These are phyloP conservation scores for Arabidopsis hybrid DNA, from an alignment of 441 rosid genomes.

Conservation along the genomic window DNA sequence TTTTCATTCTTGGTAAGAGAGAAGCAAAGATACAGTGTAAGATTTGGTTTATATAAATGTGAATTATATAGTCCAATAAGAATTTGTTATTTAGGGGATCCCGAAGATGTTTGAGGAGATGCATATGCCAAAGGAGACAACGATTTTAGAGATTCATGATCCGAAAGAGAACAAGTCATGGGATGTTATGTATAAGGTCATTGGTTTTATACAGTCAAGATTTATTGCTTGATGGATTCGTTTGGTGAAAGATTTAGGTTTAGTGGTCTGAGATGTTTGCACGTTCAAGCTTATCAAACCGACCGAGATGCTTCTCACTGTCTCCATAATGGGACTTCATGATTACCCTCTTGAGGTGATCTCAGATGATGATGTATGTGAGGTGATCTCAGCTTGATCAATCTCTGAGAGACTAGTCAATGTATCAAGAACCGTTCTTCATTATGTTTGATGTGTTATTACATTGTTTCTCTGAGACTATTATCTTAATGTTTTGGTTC, in stretches of 20 bases:
- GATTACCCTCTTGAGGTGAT: background rate
- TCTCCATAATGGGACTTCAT: background rate
- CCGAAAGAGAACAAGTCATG: slow-evolving; percentile 15
- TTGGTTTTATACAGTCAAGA: slow-evolving; percentile 26
- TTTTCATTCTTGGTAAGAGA: slow-evolving; percentile 33
- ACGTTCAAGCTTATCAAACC: slow-evolving; percentile 37
- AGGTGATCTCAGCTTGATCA: slow-evolving; percentile 15
- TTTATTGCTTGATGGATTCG: slow-evolving; percentile 41
- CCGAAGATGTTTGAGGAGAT: slow-evolving; percentile 31
- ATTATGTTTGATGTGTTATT: background rate
- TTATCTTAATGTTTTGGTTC: background rate
- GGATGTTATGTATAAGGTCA: slow-evolving; percentile 26
- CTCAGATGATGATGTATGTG: background rate
- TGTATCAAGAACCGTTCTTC: slow-evolving; percentile 5
- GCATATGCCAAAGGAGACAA: slow-evolving; percentile 38
- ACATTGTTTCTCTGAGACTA: background rate
- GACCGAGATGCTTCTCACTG: slow-evolving; percentile 29
- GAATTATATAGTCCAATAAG: background rate
- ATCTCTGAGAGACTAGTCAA: slow-evolving; percentile 8
- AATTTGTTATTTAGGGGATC: slow-evolving; percentile 17
- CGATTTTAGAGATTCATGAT: slow-evolving; percentile 25
- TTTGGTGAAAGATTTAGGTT: slow-evolving; percentile 13
- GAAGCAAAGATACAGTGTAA: background rate
- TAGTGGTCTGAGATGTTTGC: slow-evolving; percentile 37
- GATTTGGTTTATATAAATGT: background rate